Evolutionary conservation across 1,139 yeast species (phyloP), one percentile per base, ranked within the genome.

Genomic region (Magnusiomyces starmeri): DNA sequence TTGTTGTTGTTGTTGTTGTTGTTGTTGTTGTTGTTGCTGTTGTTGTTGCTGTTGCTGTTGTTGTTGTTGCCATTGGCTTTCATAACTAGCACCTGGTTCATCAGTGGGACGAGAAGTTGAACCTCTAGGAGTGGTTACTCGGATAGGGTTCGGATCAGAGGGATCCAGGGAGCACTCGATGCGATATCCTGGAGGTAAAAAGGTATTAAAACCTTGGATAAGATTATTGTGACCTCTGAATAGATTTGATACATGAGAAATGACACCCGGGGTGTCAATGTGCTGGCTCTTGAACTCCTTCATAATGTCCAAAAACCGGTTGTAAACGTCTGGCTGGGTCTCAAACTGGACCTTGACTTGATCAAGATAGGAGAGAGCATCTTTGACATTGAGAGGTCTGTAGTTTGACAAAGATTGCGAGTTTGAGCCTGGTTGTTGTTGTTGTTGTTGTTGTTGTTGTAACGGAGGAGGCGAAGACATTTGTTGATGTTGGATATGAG

Each of bases 251-350:
- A 92, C 98, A 54, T 98, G 77, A 65, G 89, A 96, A 65, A 92
- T 92, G 37, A 92, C 99, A 21, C 97, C 99, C 0, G 98, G 98
- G 1, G 99, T 92, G 68, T 94, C 97, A 63, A 92, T 90, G 59
- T 81, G 80, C 71, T 90, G 97, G 48, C 95, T 85, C 72, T 94
- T 92, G 74, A 94, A 94, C 66, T 94, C 98, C 70, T 92, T 92
- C 99, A 92, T 92, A 58, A 92, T 92, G 67, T 94, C 99, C 64
- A 92, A 77, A 65, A 92, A 92, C 67, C 87, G 90, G 67, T 92
- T 94, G 74, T 94, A 92, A 49, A 94, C 96, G 65, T 90, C 97
- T 0, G 97, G 95, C 70, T 92, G 95, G 60, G 82, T 79, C 68
- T 80, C 85, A 69, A 92, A 92, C 68, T 90, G 97, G 52, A 85